Evolutionary conservation across 805 yeast species (phyloP), one percentile per base, ranked within the genome.

Genomic region (Ogataea parapolymorpha): DNA sequence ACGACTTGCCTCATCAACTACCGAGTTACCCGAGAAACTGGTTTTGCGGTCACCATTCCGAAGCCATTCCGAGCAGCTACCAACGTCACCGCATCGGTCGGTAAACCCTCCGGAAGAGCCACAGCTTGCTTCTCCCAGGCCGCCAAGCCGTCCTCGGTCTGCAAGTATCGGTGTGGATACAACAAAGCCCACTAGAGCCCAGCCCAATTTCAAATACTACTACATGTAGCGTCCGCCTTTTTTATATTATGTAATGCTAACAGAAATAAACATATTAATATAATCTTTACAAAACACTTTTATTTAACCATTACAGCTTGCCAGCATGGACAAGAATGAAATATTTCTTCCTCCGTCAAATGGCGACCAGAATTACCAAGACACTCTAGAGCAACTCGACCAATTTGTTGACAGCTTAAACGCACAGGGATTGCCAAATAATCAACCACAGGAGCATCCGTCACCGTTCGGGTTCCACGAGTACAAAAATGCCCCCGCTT

Each of bases 381-480:
- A 28, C 15, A 43, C 48, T 17, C 14, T 48, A 18, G 39, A 40
- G 15, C 47, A 44, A 20, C 42, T 50, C n/a, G 54, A 51, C 33
- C 41, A 42, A 14, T 45, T 47, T 38, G 47, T 43, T 5, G 49
- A 45, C 13, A 48, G 43, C 30, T 24, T 49, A 28, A 43, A 38
- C 17, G 30, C 37, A 13, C 39, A 39, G 27, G 38, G 30, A 13
- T 23, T 16, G 11, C 24, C 26, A 24, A 31, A 20, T 24, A 25
- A 22, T 26, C 25, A 34, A 15, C 18, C 27, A 6, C 18, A 12
- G 10, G 37, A 41, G 20, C 23, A 29, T 13, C 27, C 36, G 3
- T 45, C 55, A 2, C 49, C 50, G 6, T 50, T 48, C 28, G 49
- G 43, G 10, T 33, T 43, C 24, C 26, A 38, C 14, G 44, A 44